phyloP scores from a whole-genome alignment of 768 basidiomycete genomes.

The Amyloporia xantha region DNA sequence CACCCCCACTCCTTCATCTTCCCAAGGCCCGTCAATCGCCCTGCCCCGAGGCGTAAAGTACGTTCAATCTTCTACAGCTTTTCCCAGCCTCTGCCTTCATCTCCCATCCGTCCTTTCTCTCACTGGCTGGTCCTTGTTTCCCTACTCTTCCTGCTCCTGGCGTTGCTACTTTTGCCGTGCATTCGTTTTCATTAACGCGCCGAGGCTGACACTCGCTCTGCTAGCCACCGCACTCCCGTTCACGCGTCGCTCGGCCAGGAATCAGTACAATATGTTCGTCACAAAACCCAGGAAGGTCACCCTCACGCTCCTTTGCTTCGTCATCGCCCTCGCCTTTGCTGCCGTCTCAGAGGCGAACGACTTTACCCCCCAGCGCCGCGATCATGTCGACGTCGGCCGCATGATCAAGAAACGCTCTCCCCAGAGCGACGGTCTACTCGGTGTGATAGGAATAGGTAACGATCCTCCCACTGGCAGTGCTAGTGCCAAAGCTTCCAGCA shows the following conservation, averaged over 20 bases:
- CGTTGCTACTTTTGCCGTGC: neutral
- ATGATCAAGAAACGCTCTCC: slow-evolving; percentile 62
- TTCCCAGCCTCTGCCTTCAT: slow-evolving; percentile 6
- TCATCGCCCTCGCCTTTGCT: slow-evolving; percentile 44
- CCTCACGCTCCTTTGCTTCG: slow-evolving; percentile 58
- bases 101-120: neutral
- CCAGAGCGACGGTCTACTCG: slow-evolving; percentile 11
- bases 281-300: slow-evolving; percentile 38
- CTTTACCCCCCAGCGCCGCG: slow-evolving; percentile 38
- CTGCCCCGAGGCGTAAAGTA: neutral
- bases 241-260: slow-evolving; percentile 6
- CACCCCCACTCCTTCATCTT: slow-evolving; percentile 7
- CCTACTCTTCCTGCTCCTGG: slow-evolving; percentile 2
- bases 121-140: slow-evolving; percentile 14
- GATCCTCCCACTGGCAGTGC: slow-evolving; percentile 19
- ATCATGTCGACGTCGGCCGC: slow-evolving; percentile 54
- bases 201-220: slow-evolving; percentile 4
- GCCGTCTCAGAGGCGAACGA: slow-evolving; percentile 42
- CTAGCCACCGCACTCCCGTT: slow-evolving; percentile 5
- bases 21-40: slow-evolving; percentile 5
- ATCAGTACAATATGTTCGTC: slow-evolving; percentile 39
- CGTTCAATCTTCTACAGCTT: neutral
- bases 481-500: slow-evolving; percentile 11
- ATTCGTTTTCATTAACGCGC: neutral
- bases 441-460: slow-evolving; percentile 29